A percentile compares a stretch with the other conserved stretches of the same genome.
Evolutionary conservation across 768 basidiomycete species (phyloP).

Genomic region (Boletus insuetus): DNA sequence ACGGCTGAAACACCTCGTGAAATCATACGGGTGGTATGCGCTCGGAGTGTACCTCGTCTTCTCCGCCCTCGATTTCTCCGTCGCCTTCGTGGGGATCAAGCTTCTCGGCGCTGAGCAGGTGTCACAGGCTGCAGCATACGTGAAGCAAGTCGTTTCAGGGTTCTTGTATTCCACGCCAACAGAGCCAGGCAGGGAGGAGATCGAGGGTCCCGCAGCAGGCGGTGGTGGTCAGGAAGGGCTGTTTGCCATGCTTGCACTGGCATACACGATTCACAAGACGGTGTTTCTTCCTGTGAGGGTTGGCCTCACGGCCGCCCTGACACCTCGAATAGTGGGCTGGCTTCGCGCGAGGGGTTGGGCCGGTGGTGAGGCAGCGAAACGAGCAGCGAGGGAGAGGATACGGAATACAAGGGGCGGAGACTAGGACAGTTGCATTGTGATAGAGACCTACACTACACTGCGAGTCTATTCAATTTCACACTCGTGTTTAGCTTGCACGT

Average conservation of each 20-base stretch:
- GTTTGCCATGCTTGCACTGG: conserved; percentile 89
- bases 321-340: conserved; percentile 86
- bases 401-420: conserved; percentile 22
- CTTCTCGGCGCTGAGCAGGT: conserved; percentile 91
- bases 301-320: conserved; percentile 83
- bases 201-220: conserved; percentile 40
- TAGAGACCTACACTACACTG: conserved; percentile 8
- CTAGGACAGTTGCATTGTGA: conserved; percentile 4
- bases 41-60: conserved; percentile 84
- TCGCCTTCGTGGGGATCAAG: conserved; percentile 83
- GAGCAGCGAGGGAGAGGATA: conserved; percentile 37
- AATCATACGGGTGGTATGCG: conserved; percentile 94
- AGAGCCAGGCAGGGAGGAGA: conserved; percentile 67
- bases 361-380: conserved; percentile 65
- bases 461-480: conserved; percentile 2
- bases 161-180: conserved; percentile 52
- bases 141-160: conserved; percentile 46
- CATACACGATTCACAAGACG: conserved; percentile 96
- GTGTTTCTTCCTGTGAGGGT: conserved; percentile 85
- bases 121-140: conserved; percentile 55
- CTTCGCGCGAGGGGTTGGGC: conserved; percentile 80
- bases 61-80: conserved; percentile 73
- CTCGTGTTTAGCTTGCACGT: no score
- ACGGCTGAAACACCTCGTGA: conserved; percentile 78
- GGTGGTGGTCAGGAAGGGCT: conserved; percentile 63